Conservation (phyloP, 495 filamentous ascomycete species). For the Filosporella fistucella region DNA sequence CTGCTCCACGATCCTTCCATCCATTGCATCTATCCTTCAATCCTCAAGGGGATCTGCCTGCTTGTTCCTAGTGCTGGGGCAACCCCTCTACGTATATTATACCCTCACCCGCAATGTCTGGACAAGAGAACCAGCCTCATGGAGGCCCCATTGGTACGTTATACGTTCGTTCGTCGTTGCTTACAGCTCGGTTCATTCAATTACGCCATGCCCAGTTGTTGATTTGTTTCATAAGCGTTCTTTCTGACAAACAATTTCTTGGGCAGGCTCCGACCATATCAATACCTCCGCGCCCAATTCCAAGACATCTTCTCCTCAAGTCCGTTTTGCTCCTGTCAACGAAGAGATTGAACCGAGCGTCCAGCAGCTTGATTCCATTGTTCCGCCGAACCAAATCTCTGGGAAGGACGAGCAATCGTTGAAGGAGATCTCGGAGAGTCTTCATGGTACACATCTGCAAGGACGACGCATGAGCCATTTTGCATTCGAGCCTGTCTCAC, state of each 20-base stretch:
- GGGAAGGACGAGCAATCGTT: conserved; percentile 41
- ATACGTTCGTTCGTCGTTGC: conserved; percentile 14
- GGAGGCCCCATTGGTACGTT: conserved; percentile 17
- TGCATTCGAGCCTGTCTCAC: conserved; percentile 79
- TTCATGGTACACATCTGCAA: conserved; percentile 73
- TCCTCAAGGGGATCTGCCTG: neutral
- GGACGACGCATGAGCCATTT: conserved; percentile 79
- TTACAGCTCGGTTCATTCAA: neutral
- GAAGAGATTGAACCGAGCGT: conserved; percentile 77
- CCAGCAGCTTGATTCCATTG: conserved; percentile 21
- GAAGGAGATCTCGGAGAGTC: conserved; percentile 62
- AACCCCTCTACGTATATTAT: neutral
- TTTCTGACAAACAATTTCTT: conserved; percentile 14
- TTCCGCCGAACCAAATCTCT: conserved; percentile 16
- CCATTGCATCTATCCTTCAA: neutral
- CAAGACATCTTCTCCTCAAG: conserved; percentile 40
- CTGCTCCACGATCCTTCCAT: conserved; percentile 8
- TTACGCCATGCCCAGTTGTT: conserved; percentile 3
- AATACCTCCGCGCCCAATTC: conserved; percentile 18
- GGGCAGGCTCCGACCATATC: conserved; percentile 11
- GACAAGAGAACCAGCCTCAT: conserved; percentile 10
- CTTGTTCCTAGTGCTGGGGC: conserved; percentile 2
- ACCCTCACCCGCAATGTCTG: conserved; percentile 13
- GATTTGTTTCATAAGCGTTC: conserved; percentile 3
- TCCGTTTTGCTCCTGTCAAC: conserved; percentile 77